Conservation (phyloP, 169 alveolate species). For the Eimeria brunetti region DNA sequence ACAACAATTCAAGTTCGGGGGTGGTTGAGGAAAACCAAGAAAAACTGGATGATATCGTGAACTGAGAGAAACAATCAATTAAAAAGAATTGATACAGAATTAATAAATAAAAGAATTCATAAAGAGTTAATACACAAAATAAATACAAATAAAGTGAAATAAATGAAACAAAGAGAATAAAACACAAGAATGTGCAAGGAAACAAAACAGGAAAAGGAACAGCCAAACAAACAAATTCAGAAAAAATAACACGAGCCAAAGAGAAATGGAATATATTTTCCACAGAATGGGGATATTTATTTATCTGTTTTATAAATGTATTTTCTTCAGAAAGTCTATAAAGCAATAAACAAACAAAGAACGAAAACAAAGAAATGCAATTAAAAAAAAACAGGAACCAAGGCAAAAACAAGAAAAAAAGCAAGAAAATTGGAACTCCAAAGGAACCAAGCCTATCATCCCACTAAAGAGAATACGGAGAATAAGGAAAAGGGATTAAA, state of each 20-base stretch:
- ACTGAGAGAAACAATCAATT: background rate
- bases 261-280: background rate
- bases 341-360: background rate
- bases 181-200: background rate
- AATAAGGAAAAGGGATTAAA: background rate
- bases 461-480: background rate
- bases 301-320: too few relatives aligned
- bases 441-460: background rate
- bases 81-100: background rate
- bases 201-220: background rate
- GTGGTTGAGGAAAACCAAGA: too few relatives aligned
- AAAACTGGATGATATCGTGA: too few relatives aligned
- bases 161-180: background rate
- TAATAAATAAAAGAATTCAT: too few relatives aligned
- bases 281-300: too few relatives aligned
- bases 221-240: too few relatives aligned
- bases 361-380: background rate
- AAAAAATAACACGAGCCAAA: background rate
- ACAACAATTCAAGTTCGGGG: background rate
- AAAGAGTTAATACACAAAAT: background rate
- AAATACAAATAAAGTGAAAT: background rate
- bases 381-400: background rate
- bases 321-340: too few relatives aligned
- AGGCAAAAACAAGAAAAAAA: background rate
- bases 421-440: background rate